A percentile compares a stretch with the other conserved stretches of the same genome.
phyloP scores from a whole-genome alignment of 192 early-diverging fungal genomes.

The Mortierella hygrophila region DNA sequence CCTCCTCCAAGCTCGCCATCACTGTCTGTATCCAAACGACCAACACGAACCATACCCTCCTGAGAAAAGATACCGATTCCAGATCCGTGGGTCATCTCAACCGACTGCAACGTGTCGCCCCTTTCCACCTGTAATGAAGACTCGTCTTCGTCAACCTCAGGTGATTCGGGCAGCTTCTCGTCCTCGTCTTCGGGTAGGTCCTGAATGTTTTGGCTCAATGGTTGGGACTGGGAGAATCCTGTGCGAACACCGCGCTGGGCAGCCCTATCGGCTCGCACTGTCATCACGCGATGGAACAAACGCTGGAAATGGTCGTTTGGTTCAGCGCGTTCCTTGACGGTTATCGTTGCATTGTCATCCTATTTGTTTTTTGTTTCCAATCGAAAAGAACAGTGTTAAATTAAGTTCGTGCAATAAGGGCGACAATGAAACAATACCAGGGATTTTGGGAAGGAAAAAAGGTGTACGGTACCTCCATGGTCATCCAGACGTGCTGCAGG shows the following conservation, averaged over 20 bases:
- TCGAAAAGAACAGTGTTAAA: background rate
- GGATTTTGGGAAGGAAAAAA: background rate
- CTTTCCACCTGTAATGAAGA: conserved; percentile 2
- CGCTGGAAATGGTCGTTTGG: conserved; percentile 12
- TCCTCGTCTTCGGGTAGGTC: conserved; percentile 37
- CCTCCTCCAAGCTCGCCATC: conserved; percentile 7
- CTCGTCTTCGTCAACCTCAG: conserved; percentile 12
- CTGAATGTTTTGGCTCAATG: conserved; percentile 35
- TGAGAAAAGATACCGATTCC: conserved; percentile 55
- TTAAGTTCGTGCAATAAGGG: background rate
- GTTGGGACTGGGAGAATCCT: conserved; percentile 41
- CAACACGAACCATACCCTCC: conserved; percentile 49
- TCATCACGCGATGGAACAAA: conserved; percentile 44
- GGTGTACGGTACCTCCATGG: conserved; percentile 28
- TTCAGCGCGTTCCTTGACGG: conserved; percentile 13
- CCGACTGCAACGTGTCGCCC: conserved; percentile 1
- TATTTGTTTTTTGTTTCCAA: background rate
- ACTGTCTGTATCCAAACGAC: conserved; percentile 48
- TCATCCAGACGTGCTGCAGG: conserved; percentile 50
- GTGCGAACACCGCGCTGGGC: conserved; percentile 40
- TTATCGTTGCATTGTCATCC: conserved; percentile 40
- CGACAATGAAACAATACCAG: background rate
- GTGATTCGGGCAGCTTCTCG: conserved; percentile 16
- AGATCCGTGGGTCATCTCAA: conserved; percentile 20
- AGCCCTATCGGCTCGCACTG: conserved; percentile 42